Evolutionary conservation across 1,284 basidiomycete genomes (phyloP), one percentile per base, ranked within the genome.

Genomic region (Anthracocystis setariae): DNA sequence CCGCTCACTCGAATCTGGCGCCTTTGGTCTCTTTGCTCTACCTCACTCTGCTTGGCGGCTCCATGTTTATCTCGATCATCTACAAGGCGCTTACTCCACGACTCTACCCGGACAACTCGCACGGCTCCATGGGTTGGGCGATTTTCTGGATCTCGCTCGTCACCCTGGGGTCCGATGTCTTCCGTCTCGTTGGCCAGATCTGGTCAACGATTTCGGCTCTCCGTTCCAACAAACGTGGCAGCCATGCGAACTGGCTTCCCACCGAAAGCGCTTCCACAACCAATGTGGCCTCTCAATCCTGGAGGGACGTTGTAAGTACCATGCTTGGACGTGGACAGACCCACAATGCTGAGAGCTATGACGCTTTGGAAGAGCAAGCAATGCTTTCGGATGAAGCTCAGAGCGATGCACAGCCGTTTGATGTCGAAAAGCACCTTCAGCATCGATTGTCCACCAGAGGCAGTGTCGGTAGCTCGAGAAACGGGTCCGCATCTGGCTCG

Each of bases 1-100:
- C 79, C 24, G 79, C 72, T 13, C 50, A 63, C 24, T 81, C 79
- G 21, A 55, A 45, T 4, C 69, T 79, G 2, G 73, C 76, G 15
- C 76, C 79, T 2, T 44, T 79, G 0, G 37, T 63, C 10, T 68
- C 73, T 5, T 55, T 77, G 7, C 27, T 78, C 35, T 80, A 80
- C 61, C 60, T 81, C 5, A 49, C 39, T 9, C 24, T 68, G 8
- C 54, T 80, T 10, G 68, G 60, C 17, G 45, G 35, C 3, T 74
- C 76, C 45, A 53, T 80, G 37, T 39, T 80, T 27, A 25, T 79
- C 8, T 74, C 73, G 15, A 51, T 66, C 20, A 48, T 79, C 24
- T 81, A 81, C 74, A 79, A 78, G 61, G 74, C 77, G 1, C 52
- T 79, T 7, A 64, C 73, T 2, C 79, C 79, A 8, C 46, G 57